Evolutionary conservation across 2,329 filamentous ascomycete genomes (phyloP).

Genomic region (Mariannaea elegans): DNA sequence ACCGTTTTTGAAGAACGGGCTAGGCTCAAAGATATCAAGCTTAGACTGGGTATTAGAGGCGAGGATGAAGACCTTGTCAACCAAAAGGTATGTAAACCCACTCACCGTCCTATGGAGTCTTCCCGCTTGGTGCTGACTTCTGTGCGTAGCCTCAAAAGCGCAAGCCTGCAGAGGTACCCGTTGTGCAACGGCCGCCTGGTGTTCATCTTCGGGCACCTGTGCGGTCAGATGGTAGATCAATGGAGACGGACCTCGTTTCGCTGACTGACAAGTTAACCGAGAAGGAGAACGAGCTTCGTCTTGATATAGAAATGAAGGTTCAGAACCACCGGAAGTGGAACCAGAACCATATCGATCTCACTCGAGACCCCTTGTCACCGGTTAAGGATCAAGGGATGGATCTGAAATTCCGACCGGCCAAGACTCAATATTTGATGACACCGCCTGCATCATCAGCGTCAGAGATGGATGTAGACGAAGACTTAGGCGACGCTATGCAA

Average conservation of each 20-base stretch:
- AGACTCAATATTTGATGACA: slow-evolving; percentile 75
- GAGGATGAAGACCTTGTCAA: slow-evolving; percentile 96
- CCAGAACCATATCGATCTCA: slow-evolving; percentile 86
- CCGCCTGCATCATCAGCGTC: slow-evolving; percentile 66
- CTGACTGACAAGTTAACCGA: slow-evolving; percentile 81
- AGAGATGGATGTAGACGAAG: slow-evolving; percentile 66
- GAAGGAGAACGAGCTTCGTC: slow-evolving; percentile 81
- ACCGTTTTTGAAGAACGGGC: slow-evolving; percentile 84
- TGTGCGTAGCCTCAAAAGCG: slow-evolving; percentile 72
- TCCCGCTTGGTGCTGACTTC: slow-evolving; percentile 47
- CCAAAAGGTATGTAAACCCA: slow-evolving; percentile 75
- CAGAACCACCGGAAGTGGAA: slow-evolving; percentile 94
- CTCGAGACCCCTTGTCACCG: slow-evolving; percentile 84
- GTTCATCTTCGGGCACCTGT: slow-evolving; percentile 75
- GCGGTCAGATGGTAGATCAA: slow-evolving; percentile 73
- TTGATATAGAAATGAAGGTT: slow-evolving; percentile 86
- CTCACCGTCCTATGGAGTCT: slow-evolving; percentile 38
- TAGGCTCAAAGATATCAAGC: slow-evolving; percentile 87
- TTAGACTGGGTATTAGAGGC: slow-evolving; percentile 86
- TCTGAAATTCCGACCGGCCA: slow-evolving; percentile 74
- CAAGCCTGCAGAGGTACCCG: slow-evolving; percentile 67
- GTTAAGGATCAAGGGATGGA: slow-evolving; percentile 71
- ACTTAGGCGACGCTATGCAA: slow-evolving; percentile 54
- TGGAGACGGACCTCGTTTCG: slow-evolving; percentile 81
- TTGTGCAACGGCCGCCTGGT: slow-evolving; percentile 68